These are phyloP conservation scores for Claviceps maximensis DNA, from an alignment of 2,329 filamentous ascomycete genomes.

Conservation along the genomic window DNA sequence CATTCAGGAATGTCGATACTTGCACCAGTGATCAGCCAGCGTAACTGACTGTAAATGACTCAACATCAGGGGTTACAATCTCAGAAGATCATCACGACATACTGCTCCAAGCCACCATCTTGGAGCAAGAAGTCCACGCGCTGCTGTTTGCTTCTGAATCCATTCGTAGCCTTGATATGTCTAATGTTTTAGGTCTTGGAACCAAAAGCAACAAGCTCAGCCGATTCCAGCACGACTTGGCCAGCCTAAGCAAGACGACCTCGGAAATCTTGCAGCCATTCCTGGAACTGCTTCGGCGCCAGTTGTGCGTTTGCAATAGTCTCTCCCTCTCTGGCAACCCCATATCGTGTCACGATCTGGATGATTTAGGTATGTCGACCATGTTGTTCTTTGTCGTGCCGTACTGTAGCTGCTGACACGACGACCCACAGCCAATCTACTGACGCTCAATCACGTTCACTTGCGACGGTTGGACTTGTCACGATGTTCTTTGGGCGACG, in stretches of 20 bases:
- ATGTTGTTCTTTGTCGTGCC: background rate
- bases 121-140: constrained; percentile 44
- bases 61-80: constrained; percentile 28
- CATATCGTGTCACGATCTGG: constrained; percentile 31
- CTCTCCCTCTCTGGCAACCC: constrained; percentile 37
- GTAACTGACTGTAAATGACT: background rate
- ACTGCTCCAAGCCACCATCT: constrained; percentile 34
- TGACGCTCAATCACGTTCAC: constrained; percentile 22
- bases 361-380: constrained; percentile 29
- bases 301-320: constrained; percentile 35
- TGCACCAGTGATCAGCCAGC: background rate
- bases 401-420: constrained; percentile 1
- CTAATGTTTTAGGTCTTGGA: constrained; percentile 25
- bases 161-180: constrained; percentile 40
- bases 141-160: constrained; percentile 42
- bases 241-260: constrained; percentile 13
- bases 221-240: constrained; percentile 12
- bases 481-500: constrained; percentile 36
- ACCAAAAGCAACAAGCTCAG: constrained; percentile 11
- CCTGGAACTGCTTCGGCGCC: constrained; percentile 33
- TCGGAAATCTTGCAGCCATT: constrained; percentile 35
- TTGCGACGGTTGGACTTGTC: constrained; percentile 38
- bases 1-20: background rate
- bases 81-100: constrained; percentile 34
- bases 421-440: constrained; percentile 15